phyloP scores from a whole-genome alignment of 2,329 filamentous ascomycete species.

The Remersonia thermophila region DNA sequence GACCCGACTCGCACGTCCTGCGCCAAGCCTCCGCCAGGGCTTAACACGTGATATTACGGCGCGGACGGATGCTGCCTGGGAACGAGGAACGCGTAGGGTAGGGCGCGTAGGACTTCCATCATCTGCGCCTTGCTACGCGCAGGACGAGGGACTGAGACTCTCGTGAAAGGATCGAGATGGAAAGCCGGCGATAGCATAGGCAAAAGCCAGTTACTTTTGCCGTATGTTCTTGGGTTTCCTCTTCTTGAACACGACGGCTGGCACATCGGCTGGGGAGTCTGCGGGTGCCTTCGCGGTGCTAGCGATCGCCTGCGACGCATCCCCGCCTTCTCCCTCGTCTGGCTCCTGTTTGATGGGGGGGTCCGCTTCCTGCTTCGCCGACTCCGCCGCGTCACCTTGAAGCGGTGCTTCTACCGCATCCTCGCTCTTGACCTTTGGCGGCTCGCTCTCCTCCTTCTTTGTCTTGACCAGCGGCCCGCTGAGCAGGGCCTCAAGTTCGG shows the following conservation, averaged over 20 bases:
- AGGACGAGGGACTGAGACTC: no score
- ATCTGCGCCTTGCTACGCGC: no score
- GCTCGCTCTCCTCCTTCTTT: conserved; percentile 20
- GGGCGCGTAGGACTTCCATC: no score
- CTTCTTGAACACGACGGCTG: conserved; percentile 65
- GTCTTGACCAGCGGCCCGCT: conserved; percentile 24
- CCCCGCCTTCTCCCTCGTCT: conserved; percentile 12
- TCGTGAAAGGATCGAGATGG: no score
- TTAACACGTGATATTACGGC: no score
- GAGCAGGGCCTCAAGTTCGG: conserved; percentile 51
- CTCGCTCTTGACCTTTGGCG: conserved; percentile 27
- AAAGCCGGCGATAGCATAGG: no score
- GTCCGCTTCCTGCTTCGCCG: conserved; percentile 1
- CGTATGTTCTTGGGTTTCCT: conserved; percentile 56
- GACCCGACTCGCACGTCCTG: no score
- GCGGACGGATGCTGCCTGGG: no score
- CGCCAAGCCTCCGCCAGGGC: no score
- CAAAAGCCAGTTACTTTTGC: conserved; percentile 42
- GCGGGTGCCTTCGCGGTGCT: conserved; percentile 1
- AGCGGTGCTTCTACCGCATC: conserved; percentile 14
- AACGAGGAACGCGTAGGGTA: no score
- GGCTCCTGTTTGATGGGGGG: conserved; percentile 31
- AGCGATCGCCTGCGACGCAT: not conserved
- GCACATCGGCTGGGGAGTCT: conserved; percentile 16
- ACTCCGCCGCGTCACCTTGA: not conserved